Conservation (phyloP, 2,329 filamentous ascomycete genomes). For the Aphanocladium album region DNA sequence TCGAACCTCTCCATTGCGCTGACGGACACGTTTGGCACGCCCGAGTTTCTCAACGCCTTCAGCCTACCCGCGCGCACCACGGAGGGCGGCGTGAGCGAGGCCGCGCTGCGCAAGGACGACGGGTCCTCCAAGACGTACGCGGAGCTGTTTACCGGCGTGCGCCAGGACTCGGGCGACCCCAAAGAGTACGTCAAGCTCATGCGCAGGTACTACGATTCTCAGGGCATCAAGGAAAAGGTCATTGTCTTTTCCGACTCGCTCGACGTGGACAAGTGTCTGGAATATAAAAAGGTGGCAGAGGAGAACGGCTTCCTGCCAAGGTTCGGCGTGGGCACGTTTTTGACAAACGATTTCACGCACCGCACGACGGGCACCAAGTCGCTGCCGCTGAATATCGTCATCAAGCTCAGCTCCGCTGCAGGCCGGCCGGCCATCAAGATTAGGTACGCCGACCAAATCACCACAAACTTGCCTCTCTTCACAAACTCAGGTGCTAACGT, state of each 20-base stretch:
- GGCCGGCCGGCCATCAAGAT: conserved; percentile 87
- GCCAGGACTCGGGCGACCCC: conserved; percentile 88
- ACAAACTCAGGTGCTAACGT: not conserved
- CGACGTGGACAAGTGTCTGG: conserved; percentile 82
- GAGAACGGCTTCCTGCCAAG: conserved; percentile 74
- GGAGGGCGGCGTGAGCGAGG: conserved; percentile 35
- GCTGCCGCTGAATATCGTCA: conserved; percentile 90
- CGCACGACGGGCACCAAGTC: conserved; percentile 73
- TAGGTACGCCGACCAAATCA: conserved; percentile 37
- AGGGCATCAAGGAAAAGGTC: conserved; percentile 74
- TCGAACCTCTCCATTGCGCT: conserved; percentile 79
- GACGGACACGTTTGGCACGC: conserved; percentile 94
- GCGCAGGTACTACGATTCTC: conserved; percentile 71
- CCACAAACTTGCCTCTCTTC: conserved; percentile 14
- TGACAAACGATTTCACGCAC: conserved; percentile 90
- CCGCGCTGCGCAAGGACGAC: conserved; percentile 36
- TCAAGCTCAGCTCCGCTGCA: conserved; percentile 84
- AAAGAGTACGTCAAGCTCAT: conserved; percentile 72
- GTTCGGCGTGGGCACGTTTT: conserved; percentile 91
- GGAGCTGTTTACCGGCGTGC: conserved; percentile 74
- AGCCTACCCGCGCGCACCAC: conserved; percentile 54
- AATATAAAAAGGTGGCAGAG: conserved; percentile 83
- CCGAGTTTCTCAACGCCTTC: conserved; percentile 82
- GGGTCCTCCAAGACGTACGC: conserved; percentile 62
- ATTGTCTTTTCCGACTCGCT: conserved; percentile 96